Evolutionary conservation across 176 grass and related monocot species (phyloP).

Genomic region (Musa acuminata): DNA sequence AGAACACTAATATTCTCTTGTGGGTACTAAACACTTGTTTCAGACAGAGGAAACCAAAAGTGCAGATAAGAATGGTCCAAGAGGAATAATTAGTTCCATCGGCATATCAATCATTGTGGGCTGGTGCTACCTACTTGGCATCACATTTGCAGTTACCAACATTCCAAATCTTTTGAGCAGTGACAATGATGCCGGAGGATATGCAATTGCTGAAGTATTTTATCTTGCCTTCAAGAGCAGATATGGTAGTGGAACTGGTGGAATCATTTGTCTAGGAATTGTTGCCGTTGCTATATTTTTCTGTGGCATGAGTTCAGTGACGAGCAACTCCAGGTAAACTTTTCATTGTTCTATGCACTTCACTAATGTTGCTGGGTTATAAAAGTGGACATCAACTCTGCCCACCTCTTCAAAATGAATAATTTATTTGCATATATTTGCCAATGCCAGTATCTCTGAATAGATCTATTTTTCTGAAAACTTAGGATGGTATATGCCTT

Average conservation of each 20-base stretch:
- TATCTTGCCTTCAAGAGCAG: conserved; percentile 70
- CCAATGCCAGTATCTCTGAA: too few species aligned
- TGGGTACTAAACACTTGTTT: too few species aligned
- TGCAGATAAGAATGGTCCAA: conserved; percentile 65
- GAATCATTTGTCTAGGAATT: conserved; percentile 65
- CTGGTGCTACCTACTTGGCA: conserved; percentile 72
- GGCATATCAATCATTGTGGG: conserved; percentile 60
- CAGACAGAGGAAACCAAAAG: conserved; percentile 87
- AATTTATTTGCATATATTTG: too few species aligned
- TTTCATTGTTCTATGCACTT: neutral
- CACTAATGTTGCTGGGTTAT: neutral
- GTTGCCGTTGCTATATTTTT: conserved; percentile 50
- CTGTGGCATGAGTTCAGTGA: conserved; percentile 73
- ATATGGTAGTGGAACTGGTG: conserved; percentile 55
- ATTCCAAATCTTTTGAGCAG: conserved; percentile 54
- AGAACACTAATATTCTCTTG: neutral
- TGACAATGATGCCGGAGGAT: conserved; percentile 77
- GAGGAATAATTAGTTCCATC: conserved; percentile 72
- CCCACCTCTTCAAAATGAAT: too few species aligned
- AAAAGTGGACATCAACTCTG: too few species aligned
- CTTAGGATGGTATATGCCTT: conserved; percentile 88
- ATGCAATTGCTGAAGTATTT: conserved; percentile 75
- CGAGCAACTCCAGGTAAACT: conserved; percentile 72
- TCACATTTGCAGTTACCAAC: conserved; percentile 76
- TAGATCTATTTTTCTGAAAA: neutral